Evolutionary conservation across 306 rosid genomes (phyloP), one percentile per base, ranked within the genome.

Genomic region (Biancaea sappan): DNA sequence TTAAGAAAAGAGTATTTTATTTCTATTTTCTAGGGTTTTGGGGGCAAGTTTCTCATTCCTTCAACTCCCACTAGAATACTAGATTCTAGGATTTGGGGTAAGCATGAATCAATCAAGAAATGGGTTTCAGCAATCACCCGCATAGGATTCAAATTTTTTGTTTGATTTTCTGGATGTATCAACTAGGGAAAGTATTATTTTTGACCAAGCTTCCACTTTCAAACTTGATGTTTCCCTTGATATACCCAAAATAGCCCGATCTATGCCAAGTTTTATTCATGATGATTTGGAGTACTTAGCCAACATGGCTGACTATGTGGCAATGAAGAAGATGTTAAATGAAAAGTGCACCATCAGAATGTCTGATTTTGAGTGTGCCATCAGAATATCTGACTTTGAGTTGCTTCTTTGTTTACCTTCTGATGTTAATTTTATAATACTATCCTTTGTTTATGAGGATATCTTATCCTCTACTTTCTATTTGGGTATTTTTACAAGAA

Each of bases 251-350:
- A 84, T 92, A 81, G 98, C 98, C 44, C 80, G 87, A 85, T 75
- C 90, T 3, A 92, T 93, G 0, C 83, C 97, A 78, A 96, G 96
- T 54, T 92, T 82, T 85, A 96, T 92, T 76, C 96, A 92, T 46
- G 98, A 92, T 75, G 98, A 92, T 80, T 85, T 92, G 86, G 65
- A 61, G 15, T 90, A 89, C 37, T 71, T 92, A 68, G 92, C 83
- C 9, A 78, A 85, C 83, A 87, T 82, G 77, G 98, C 98, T 4
- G 94, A 92, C 73, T 84, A 84, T 54, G 69, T 87, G 72, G 91
- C 98, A 54, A 75, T 88, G 89, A 90, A 86, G 79, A 85, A 94
- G 74, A 84, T 88, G 64, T 47, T 87, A 52, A 81, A 78, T 76
- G 84, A 86, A 78, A 84, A 83, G 69, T 90, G 60, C 87, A 82